A percentile compares a stretch with the other conserved stretches of the same genome.
Evolutionary conservation across 345 rosid species (phyloP).

Genomic region (Populus tremula): DNA sequence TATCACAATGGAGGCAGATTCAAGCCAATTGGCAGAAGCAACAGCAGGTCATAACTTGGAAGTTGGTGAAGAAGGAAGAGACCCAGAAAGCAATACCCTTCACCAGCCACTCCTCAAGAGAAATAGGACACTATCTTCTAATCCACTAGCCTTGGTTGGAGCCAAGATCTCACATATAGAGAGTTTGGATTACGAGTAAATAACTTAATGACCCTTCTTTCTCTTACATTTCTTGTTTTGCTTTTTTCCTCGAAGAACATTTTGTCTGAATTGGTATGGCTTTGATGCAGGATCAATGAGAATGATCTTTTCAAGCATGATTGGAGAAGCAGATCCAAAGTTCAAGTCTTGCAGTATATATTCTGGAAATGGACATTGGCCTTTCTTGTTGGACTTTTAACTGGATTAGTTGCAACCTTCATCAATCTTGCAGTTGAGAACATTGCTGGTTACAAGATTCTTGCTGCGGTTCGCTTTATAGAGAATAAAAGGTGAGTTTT

Average conservation of each 20-base stretch:
- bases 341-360: conserved; percentile 75
- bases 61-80: conserved; percentile 49
- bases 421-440: conserved; percentile 88
- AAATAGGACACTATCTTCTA: conserved; percentile 67
- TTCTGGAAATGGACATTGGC: conserved; percentile 82
- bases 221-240: not conserved
- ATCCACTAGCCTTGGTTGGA: conserved; percentile 77
- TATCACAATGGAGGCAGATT: conserved; percentile 45
- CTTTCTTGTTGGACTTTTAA: conserved; percentile 73
- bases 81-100: conserved; percentile 60
- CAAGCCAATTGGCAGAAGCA: conserved; percentile 24
- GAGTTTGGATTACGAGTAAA: conserved; percentile 89
- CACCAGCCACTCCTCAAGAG: conserved; percentile 75
- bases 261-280: not conserved
- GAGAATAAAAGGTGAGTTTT: conserved; percentile 48
- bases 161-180: conserved; percentile 81
- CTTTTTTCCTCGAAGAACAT: not conserved
- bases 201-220: not conserved
- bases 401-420: conserved; percentile 77
- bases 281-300: conserved; percentile 70
- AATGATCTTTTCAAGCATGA: conserved; percentile 93
- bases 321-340: conserved; percentile 87
- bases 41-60: conserved; percentile 19
- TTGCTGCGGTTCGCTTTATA: conserved; percentile 60
- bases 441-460: conserved; percentile 89